phyloP scores from a whole-genome alignment of 1,284 basidiomycete species.

The Ganoderma lucidum region DNA sequence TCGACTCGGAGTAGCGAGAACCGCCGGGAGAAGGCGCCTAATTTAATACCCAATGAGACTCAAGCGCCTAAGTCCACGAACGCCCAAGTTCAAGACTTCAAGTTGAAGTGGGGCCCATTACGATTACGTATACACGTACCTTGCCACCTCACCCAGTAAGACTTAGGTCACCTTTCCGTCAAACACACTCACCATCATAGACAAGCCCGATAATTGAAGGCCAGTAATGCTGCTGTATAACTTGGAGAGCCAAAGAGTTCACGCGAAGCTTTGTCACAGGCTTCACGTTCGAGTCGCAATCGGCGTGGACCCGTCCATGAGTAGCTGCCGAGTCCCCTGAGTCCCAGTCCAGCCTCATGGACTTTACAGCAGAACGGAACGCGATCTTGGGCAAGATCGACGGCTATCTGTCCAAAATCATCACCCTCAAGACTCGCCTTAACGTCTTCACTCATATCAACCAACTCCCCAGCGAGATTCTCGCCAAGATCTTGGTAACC shows the following conservation, averaged over 20 bases:
- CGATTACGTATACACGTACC: too few relatives aligned
- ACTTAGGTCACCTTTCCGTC: neutral
- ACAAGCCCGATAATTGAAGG: neutral
- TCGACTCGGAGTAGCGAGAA: too few relatives aligned
- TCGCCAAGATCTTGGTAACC: neutral
- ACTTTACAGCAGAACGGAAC: neutral
- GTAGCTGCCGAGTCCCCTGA: neutral
- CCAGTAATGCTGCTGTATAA: neutral
- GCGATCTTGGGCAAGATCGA: neutral
- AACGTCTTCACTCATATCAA: neutral
- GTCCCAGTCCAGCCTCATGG: neutral
- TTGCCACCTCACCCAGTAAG: too few relatives aligned
- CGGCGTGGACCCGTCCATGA: neutral
- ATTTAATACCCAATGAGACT: too few relatives aligned
- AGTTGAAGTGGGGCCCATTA: too few relatives aligned
- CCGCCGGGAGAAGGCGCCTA: too few relatives aligned
- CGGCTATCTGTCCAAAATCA: neutral
- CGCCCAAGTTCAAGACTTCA: too few relatives aligned
- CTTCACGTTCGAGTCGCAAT: neutral
- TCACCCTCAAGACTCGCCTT: neutral
- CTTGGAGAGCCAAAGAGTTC: neutral
- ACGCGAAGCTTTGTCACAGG: neutral
- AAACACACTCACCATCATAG: neutral
- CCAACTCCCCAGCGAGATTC: neutral
- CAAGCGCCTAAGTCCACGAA: too few relatives aligned